Evolutionary conservation across 495 filamentous ascomycete genomes (phyloP).

Genomic region (Letharia columbiana): DNA sequence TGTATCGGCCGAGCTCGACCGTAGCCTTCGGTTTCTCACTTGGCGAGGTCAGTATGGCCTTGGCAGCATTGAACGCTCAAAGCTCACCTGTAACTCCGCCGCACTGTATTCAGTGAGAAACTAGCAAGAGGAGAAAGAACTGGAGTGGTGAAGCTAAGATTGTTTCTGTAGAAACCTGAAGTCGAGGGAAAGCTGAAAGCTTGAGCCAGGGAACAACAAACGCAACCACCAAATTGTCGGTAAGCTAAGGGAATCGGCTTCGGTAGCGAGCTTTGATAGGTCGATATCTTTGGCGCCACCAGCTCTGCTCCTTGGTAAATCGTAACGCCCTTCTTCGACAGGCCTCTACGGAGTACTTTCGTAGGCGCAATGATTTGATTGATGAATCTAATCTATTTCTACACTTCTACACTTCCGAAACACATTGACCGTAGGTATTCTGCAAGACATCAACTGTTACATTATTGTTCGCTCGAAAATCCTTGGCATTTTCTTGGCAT

Average conservation of each 20-base stretch:
- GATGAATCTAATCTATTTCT: not conserved
- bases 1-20: conserved; percentile 3
- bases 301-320: not conserved
- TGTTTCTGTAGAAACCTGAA: not conserved
- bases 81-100: not conserved
- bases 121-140: not conserved
- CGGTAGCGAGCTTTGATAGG: conserved; percentile 6
- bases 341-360: not conserved
- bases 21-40: not conserved
- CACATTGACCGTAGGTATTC: not conserved
- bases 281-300: not conserved
- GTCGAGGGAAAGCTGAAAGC: not conserved
- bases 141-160: not conserved
- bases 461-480: not conserved
- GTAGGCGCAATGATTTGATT: not conserved
- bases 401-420: not conserved
- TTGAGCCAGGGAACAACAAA: conserved; percentile 9
- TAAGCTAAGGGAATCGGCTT: not conserved
- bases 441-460: not conserved
- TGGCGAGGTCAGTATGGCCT: not conserved
- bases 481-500: not conserved
- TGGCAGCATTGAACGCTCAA: not conserved
- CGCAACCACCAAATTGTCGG: not conserved
- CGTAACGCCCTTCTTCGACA: not conserved
- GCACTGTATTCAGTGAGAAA: not conserved